A percentile compares a stretch with the other conserved stretches of the same genome.
Evolutionary conservation across 1,284 basidiomycete species (phyloP).

Genomic region (Malassezia obtusa): DNA sequence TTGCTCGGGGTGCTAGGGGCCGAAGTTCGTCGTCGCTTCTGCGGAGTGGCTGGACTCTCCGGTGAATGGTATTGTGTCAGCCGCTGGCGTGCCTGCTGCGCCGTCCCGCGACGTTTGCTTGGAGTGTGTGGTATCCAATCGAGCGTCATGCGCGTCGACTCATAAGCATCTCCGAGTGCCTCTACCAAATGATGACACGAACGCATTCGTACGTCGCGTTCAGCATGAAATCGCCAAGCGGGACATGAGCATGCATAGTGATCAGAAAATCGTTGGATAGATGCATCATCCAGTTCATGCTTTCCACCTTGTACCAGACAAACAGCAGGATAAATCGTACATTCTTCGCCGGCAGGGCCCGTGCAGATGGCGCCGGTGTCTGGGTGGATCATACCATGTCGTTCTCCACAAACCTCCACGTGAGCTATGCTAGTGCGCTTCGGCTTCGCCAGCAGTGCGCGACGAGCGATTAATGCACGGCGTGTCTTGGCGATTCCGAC

Average conservation of each 20-base stretch:
- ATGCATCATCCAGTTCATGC: constrained; percentile 49
- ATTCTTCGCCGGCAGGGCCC: constrained; percentile 5
- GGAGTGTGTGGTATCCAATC: background rate
- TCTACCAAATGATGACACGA: constrained; percentile 59
- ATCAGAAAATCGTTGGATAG: constrained; percentile 52
- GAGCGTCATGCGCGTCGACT: constrained; percentile 51
- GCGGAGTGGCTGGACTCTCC: constrained; percentile 2
- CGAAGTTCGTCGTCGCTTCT: background rate
- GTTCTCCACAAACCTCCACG: background rate
- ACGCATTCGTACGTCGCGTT: constrained; percentile 54
- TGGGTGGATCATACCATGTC: constrained; percentile 3
- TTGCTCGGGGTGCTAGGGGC: background rate
- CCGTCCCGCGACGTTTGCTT: background rate
- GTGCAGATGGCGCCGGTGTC: constrained; percentile 2
- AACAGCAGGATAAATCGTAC: constrained; percentile 7
- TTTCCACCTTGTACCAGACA: background rate
- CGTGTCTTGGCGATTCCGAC: background rate
- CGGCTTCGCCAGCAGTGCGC: background rate
- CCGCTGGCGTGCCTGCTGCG: background rate
- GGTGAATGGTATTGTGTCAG: constrained; percentile 11
- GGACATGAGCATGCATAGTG: constrained; percentile 54
- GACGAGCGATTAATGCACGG: background rate
- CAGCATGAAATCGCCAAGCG: constrained; percentile 52
- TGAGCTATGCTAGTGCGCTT: background rate
- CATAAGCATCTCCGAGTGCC: constrained; percentile 57